These are phyloP conservation scores for Aspergillus nomiae DNA, from an alignment of 2,329 filamentous ascomycete species.

Conservation along the genomic window DNA sequence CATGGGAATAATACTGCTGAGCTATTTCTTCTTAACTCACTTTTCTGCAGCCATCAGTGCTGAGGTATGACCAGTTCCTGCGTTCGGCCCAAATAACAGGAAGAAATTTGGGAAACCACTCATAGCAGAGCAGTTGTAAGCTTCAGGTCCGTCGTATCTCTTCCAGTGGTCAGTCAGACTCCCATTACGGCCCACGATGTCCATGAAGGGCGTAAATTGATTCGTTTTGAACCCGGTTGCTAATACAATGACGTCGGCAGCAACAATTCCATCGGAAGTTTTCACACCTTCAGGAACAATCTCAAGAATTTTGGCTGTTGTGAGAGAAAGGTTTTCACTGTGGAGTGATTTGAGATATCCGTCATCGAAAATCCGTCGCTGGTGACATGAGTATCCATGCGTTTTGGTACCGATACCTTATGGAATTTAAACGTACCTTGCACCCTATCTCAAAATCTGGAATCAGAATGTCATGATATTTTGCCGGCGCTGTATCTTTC, in stretches of 20 bases:
- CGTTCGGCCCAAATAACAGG: slow-evolving; percentile 20
- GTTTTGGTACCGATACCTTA: no score
- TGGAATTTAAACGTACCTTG: no score
- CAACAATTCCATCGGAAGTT: slow-evolving; percentile 23
- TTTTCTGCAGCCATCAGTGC: no score
- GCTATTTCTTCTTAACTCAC: no score
- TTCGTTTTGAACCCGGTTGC: slow-evolving; percentile 31
- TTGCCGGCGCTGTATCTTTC: no score
- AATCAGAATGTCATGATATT: no score
- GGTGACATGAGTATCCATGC: no score
- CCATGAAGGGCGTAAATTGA: slow-evolving; percentile 25
- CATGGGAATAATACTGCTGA: no score
- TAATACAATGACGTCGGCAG: slow-evolving; percentile 29
- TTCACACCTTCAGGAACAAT: slow-evolving; percentile 46
- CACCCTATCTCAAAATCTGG: no score
- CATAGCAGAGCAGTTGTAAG: slow-evolving; percentile 60
- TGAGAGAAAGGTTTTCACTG: slow-evolving; percentile 44
- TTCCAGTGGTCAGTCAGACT: slow-evolving; percentile 27
- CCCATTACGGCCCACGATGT: slow-evolving; percentile 28
- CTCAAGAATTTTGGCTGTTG: slow-evolving; percentile 50
- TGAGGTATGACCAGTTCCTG: no score
- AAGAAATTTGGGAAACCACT: slow-evolving; percentile 52
- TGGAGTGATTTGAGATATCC: no score
- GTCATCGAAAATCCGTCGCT: no score
- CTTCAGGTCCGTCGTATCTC: slow-evolving; percentile 56